Percentiles rank a stretch among this genome's conserved stretches.
These are phyloP conservation scores for Claviceps citrina DNA, from an alignment of 2,329 filamentous ascomycete species.

Conservation along the genomic window DNA sequence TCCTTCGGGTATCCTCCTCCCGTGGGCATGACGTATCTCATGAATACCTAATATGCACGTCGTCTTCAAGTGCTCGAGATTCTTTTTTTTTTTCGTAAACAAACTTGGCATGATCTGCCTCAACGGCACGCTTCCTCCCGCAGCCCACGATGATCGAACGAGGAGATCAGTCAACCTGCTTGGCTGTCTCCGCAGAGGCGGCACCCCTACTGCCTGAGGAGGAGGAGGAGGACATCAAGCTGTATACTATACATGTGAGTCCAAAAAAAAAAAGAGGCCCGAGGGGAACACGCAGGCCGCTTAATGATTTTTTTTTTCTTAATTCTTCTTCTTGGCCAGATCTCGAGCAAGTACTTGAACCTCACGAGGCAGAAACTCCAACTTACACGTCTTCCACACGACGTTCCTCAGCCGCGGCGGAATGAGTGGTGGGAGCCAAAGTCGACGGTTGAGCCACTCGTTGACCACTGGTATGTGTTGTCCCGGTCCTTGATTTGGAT, in stretches of 20 bases:
- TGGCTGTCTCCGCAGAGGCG: constrained; percentile 9
- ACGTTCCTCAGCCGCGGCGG: constrained; percentile 31
- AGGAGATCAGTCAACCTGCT: neutral
- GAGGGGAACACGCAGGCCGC: neutral
- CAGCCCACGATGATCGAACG: neutral
- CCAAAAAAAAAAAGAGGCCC: too few relatives aligned
- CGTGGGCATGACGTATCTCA: too few relatives aligned
- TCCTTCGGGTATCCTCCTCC: too few relatives aligned
- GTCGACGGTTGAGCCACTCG: constrained; percentile 43
- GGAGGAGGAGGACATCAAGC: constrained; percentile 33
- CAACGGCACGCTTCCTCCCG: neutral
- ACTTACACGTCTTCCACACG: constrained; percentile 48
- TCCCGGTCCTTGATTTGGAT: neutral
- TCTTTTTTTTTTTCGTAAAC: neutral
- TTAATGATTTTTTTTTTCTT: neutral
- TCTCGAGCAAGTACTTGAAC: constrained; percentile 51
- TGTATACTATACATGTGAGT: constrained; percentile 43
- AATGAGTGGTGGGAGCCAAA: constrained; percentile 45
- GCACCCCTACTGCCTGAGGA: constrained; percentile 15
- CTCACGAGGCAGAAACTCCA: constrained; percentile 53
- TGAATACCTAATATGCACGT: too few relatives aligned
- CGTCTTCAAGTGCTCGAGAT: too few relatives aligned
- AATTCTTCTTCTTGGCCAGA: constrained; percentile 22
- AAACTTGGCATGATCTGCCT: neutral
- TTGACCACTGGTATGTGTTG: constrained; percentile 45